Percentiles rank a stretch among this genome's conserved stretches.
These are phyloP conservation scores for Lasiosphaeria miniovina DNA, from an alignment of 495 filamentous ascomycete species.

Conservation along the genomic window DNA sequence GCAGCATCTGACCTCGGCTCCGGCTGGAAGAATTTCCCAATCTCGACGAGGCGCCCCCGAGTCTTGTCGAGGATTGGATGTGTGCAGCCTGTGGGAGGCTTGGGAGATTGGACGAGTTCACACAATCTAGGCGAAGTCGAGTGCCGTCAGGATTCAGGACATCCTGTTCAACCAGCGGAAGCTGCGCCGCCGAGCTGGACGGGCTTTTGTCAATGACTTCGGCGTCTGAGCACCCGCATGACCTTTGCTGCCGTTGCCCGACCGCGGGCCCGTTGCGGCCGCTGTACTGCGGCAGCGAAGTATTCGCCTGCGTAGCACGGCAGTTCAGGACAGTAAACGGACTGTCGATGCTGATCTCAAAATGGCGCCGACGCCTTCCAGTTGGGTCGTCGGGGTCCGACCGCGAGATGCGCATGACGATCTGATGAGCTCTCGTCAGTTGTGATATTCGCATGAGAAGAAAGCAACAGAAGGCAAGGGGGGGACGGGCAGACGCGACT, in stretches of 20 bases:
- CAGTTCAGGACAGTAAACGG: conserved; percentile 96
- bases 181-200: conserved; percentile 27
- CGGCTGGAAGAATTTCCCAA: conserved; percentile 19
- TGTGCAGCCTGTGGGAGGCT: conserved; percentile 30
- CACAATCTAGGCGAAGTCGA: conserved; percentile 22
- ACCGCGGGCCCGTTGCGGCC: conserved; percentile 51
- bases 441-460: background rate
- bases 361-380: conserved; percentile 80
- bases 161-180: conserved; percentile 28
- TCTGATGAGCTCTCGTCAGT: conserved; percentile 50
- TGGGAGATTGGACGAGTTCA: conserved; percentile 19
- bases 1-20: conserved; percentile 6
- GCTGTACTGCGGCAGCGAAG: conserved; percentile 80
- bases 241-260: conserved; percentile 44
- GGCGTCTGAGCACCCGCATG: conserved; percentile 79
- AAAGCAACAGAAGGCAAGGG: background rate
- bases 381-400: conserved; percentile 74
- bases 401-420: conserved; percentile 93
- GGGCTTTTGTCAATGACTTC: conserved; percentile 41
- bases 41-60: conserved; percentile 11
- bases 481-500: background rate
- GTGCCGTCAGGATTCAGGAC: conserved; percentile 10
- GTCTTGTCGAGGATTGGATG: conserved; percentile 17
- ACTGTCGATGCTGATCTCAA: conserved; percentile 98
- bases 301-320: conserved; percentile 88